These are phyloP conservation scores for Corniculantispora saksenae DNA, from an alignment of 2,329 filamentous ascomycete genomes.

Conservation along the genomic window DNA sequence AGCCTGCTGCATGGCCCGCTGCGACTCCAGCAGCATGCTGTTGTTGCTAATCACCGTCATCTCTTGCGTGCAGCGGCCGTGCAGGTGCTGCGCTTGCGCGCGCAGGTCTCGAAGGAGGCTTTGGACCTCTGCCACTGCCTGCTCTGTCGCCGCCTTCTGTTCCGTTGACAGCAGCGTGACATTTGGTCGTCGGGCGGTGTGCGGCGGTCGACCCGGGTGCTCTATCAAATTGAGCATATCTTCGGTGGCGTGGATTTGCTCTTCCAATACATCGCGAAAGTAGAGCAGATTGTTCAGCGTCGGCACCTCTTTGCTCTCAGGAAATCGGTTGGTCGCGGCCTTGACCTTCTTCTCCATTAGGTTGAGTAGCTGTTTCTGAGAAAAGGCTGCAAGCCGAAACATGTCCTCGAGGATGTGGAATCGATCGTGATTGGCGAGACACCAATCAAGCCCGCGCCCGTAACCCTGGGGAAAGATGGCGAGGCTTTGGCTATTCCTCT, in stretches of 20 bases:
- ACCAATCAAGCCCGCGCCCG: not conserved
- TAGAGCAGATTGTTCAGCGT: not conserved
- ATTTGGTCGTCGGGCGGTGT: not conserved
- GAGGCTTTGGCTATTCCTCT: not conserved
- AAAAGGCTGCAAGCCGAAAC: not conserved
- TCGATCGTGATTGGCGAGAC: not conserved
- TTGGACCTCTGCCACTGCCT: not conserved
- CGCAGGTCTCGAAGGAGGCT: not conserved
- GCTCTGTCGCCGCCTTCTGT: not conserved
- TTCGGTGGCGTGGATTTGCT: not conserved
- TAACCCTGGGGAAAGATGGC: not conserved
- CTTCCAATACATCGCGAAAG: not conserved
- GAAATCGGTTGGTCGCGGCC: not conserved
- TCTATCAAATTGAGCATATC: not conserved
- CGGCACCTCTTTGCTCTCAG: not conserved
- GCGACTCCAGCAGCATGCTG: not conserved
- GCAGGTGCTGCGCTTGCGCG: not conserved
- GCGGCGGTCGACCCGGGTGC: too few species aligned
- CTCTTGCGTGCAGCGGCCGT: not conserved
- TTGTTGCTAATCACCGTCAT: not conserved
- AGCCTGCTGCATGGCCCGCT: not conserved
- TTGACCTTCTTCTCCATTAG: not conserved
- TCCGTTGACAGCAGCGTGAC: not conserved
- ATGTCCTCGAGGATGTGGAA: not conserved
- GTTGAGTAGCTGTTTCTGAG: not conserved